Evolutionary conservation across 202 grass and related monocot genomes (phyloP).

Genomic region (Schoenoplectus triqueter): DNA sequence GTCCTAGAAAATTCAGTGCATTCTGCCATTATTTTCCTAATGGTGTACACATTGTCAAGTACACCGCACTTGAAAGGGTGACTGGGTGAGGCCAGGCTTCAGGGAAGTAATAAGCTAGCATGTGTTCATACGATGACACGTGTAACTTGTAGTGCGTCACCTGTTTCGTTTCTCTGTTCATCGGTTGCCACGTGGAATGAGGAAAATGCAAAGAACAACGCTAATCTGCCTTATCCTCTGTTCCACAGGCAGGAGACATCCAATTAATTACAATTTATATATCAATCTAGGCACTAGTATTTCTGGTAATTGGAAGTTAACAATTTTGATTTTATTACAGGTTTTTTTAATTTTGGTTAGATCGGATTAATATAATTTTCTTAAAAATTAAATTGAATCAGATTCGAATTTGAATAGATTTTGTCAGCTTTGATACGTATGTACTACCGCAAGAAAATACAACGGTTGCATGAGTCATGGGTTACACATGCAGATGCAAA

Average conservation of each 20-base stretch:
- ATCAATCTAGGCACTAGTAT: too few species aligned
- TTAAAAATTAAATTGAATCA: too few species aligned
- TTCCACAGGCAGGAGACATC: neutral
- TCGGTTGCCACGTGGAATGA: conserved; percentile 22
- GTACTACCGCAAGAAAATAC: too few species aligned
- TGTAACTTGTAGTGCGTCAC: conserved; percentile 6
- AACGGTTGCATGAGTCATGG: too few species aligned
- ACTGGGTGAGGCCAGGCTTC: neutral
- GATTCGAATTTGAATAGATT: too few species aligned
- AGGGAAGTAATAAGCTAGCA: neutral
- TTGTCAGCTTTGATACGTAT: too few species aligned
- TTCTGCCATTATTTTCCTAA: neutral
- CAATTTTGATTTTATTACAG: too few species aligned
- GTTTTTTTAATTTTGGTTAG: too few species aligned
- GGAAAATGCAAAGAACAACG: neutral
- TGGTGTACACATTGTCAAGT: neutral
- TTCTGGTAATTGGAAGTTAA: too few species aligned
- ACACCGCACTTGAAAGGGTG: neutral
- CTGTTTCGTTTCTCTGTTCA: neutral
- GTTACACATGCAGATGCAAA: too few species aligned
- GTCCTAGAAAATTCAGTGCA: neutral
- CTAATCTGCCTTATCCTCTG: neutral
- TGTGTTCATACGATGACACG: conserved; percentile 37
- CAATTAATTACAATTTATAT: neutral
- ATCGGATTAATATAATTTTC: too few species aligned